Conservation (phyloP, 2,329 filamentous ascomycete genomes). For the Fusarium brevicatenulatum region DNA sequence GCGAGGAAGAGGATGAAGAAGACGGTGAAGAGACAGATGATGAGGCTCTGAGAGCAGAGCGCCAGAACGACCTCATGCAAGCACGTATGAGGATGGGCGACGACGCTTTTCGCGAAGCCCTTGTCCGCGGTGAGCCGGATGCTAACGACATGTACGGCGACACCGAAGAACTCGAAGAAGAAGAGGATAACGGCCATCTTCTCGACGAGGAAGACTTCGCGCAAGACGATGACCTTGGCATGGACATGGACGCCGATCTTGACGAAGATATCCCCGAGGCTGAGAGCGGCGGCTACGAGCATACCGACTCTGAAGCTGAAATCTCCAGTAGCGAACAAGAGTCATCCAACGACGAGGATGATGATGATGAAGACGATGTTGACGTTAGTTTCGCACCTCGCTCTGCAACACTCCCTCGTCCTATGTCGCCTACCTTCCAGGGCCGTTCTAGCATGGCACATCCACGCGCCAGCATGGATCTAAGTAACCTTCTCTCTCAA, state of each 20-base stretch:
- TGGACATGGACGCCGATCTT: slow-evolving; percentile 73
- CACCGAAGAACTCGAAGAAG: slow-evolving; percentile 65
- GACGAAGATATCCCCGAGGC: slow-evolving; percentile 77
- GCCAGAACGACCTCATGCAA: slow-evolving; percentile 60
- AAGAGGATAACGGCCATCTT: slow-evolving; percentile 67
- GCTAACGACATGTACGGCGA: slow-evolving; percentile 62
- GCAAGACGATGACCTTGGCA: slow-evolving; percentile 46
- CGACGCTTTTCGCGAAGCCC: slow-evolving; percentile 69
- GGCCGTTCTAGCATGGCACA: slow-evolving; percentile 42
- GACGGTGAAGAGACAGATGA: slow-evolving; percentile 55
- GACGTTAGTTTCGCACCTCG: slow-evolving; percentile 54
- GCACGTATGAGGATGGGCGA: slow-evolving; percentile 66
- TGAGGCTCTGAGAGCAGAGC: slow-evolving; percentile 54
- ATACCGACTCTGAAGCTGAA: slow-evolving; percentile 79
- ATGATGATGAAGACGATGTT: slow-evolving; percentile 44
- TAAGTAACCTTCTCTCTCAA: slow-evolving; percentile 65
- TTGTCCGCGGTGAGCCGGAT: slow-evolving; percentile 61
- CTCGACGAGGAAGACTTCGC: slow-evolving; percentile 71
- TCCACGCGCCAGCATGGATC: slow-evolving; percentile 62
- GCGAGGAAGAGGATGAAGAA: slow-evolving; percentile 53
- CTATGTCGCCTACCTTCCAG: slow-evolving; percentile 52
- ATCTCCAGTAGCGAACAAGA: slow-evolving; percentile 61
- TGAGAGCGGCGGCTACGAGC: slow-evolving; percentile 74
- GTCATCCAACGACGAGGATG: slow-evolving; percentile 49
- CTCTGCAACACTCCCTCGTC: slow-evolving; percentile 48